Percentiles rank a stretch among this genome's conserved stretches.
phyloP scores from a whole-genome alignment of 2,329 filamentous ascomycete species.

The Cadophora luteo-olivacea region DNA sequence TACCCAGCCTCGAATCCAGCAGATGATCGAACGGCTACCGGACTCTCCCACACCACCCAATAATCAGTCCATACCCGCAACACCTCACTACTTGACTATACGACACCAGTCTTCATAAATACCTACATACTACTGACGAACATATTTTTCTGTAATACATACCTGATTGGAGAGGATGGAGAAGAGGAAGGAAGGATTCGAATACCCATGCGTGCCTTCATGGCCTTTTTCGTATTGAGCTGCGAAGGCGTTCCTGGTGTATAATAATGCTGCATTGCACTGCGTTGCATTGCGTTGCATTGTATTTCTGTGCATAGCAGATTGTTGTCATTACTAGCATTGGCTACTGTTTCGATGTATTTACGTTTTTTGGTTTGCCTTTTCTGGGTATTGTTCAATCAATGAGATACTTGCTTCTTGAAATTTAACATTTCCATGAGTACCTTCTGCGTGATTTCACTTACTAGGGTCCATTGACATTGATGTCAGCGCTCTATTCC shows the following conservation, averaged over 20 bases:
- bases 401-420: not conserved
- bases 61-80: not conserved
- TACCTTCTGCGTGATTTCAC: too few relatives aligned
- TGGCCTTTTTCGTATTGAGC: not conserved
- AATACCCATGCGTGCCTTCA: constrained; percentile 13
- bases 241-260: constrained; percentile 7
- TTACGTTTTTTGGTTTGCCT: not conserved
- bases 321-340: not conserved
- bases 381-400: not conserved
- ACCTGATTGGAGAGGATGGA: not conserved
- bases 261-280: not conserved
- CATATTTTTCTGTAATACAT: constrained; percentile 12
- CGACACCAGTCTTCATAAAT: not conserved
- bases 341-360: not conserved
- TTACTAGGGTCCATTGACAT: too few relatives aligned
- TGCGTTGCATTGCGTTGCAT: not conserved
- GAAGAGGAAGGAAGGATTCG: not conserved
- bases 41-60: constrained; percentile 26
- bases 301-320: not conserved
- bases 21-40: constrained; percentile 31
- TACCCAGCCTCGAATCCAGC: constrained; percentile 29
- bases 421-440: too few relatives aligned
- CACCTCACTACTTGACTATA: not conserved
- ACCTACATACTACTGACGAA: not conserved
- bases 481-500: too few relatives aligned